Conservation (phyloP, 179 eudicot species). For the Vitellaria paradoxa region DNA sequence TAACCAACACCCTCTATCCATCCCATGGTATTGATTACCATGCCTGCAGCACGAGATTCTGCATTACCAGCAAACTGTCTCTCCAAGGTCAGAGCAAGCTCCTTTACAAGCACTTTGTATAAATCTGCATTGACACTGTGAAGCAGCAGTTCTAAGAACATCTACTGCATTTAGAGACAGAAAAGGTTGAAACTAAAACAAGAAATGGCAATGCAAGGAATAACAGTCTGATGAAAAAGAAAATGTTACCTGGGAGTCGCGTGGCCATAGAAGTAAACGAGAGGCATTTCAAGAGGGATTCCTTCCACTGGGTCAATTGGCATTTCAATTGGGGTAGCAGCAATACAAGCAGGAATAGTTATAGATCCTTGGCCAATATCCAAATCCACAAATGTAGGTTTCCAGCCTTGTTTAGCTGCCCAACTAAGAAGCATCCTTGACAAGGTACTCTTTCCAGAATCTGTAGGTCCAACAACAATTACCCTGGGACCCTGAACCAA, state of each 20-base stretch:
- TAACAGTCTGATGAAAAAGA: not conserved
- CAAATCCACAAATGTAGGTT: slow-evolving; percentile 96
- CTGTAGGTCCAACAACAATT: slow-evolving; percentile 96
- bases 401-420: slow-evolving; percentile 99
- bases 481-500: slow-evolving; percentile 83
- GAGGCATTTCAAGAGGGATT: slow-evolving; percentile 95
- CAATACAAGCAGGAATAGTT: slow-evolving; percentile 85
- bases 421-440: slow-evolving; percentile 98
- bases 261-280: slow-evolving; percentile 89
- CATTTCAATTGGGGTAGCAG: slow-evolving; percentile 96
- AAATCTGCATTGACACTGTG: slow-evolving; percentile 76
- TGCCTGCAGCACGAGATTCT: slow-evolving; percentile 94
- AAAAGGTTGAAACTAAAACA: slow-evolving; percentile 2
- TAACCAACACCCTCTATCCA: slow-evolving; percentile 96
- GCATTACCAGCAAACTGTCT: slow-evolving; percentile 82
- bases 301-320: slow-evolving; percentile 99
- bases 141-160: slow-evolving; percentile 16
- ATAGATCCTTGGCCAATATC: slow-evolving; percentile 97
- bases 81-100: slow-evolving; percentile 81
- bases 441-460: slow-evolving; percentile 95
- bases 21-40: slow-evolving; percentile 99
- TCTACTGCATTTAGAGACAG: not conserved
- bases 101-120: slow-evolving; percentile 77
- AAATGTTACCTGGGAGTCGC: slow-evolving; percentile 61
- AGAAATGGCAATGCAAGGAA: not conserved